Evolutionary conservation across 2,329 filamentous ascomycete species (phyloP), one percentile per base, ranked within the genome.

Genomic region (Emmonsiellopsis sp.): DNA sequence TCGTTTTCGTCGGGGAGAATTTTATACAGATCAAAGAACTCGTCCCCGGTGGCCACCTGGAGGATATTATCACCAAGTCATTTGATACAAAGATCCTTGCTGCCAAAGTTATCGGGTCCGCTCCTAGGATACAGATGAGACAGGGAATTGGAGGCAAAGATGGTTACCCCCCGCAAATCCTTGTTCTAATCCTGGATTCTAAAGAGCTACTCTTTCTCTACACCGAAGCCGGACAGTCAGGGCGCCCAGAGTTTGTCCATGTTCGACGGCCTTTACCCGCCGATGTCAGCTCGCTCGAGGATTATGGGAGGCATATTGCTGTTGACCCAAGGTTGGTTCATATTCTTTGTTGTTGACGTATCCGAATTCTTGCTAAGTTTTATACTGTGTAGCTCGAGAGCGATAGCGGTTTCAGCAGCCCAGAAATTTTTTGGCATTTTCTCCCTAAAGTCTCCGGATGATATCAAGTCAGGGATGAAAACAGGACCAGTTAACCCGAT

Each of bases 1-100:
- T 96, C 58, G 85, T 91, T 38, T 89, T 95, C 62, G 79, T 98
- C 54, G 88, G 90, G 52, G 86, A 95, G 59, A 80, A 86, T 58
- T 88, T 83, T 61, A 79, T 98, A 44, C 85, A 92, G 60, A 82
- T 97, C 58, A 86, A 84, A 61, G 86, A 95, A 66, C 79, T 93
- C 20, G 61, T 71, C 2, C 76, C 77, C 5, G 81, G 87, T 64
- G 84, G 84, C 1, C 84, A 86, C 62, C 77, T 95, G 26, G 81
- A 84, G 58, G 83, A 89, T 63, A 76, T 95, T n/a, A 76, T 80
- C n/a, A 80, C 81, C 56, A 94, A 91, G 68, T 77, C 79, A 41
- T 92, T 97, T 66, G 83, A 84, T 52, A 80, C 82, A 34, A 80
- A 83, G 43, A 96, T 97, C 58, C 78, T 87, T 56, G 87, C 89